These are phyloP conservation scores for Diophrys appendiculata DNA, from an alignment of 73 alveolate genomes.

Conservation along the genomic window DNA sequence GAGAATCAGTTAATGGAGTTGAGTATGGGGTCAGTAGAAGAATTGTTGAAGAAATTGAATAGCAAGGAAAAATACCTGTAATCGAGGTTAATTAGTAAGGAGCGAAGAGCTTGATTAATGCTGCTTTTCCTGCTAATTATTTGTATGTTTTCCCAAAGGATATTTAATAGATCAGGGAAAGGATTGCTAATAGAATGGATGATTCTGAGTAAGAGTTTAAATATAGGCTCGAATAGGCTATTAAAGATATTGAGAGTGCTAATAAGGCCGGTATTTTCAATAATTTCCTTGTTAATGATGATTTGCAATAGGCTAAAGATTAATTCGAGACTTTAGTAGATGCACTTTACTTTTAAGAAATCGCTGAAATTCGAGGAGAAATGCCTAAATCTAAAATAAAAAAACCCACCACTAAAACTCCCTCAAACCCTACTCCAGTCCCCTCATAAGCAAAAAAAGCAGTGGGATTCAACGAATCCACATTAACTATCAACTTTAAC, in stretches of 20 bases:
- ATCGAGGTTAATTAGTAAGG: constrained; percentile 80
- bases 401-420: too few species aligned
- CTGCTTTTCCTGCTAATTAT: constrained; percentile 79
- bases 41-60: constrained; percentile 67
- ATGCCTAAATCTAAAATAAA: too few species aligned
- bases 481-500: too few species aligned
- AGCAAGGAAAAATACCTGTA: constrained; percentile 73
- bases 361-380: too few species aligned
- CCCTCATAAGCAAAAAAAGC: too few species aligned
- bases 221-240: constrained; percentile 70
- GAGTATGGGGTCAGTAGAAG: constrained; percentile 67
- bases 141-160: constrained; percentile 79
- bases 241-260: constrained; percentile 71
- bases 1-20: too few species aligned
- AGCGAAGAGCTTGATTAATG: constrained; percentile 72
- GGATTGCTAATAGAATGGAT: constrained; percentile 70
- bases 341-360: constrained; percentile 65
- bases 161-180: constrained; percentile 74
- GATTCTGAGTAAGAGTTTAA: constrained; percentile 79
- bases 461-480: too few species aligned
- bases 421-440: too few species aligned
- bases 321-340: constrained; percentile 56
- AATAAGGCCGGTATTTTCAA: constrained; percentile 67
- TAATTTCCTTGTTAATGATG: constrained; percentile 62
- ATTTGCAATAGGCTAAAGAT: constrained; percentile 51